Evolutionary conservation across 2,329 filamentous ascomycete species (phyloP).

Genomic region (Pseudogymnoascus sp.): DNA sequence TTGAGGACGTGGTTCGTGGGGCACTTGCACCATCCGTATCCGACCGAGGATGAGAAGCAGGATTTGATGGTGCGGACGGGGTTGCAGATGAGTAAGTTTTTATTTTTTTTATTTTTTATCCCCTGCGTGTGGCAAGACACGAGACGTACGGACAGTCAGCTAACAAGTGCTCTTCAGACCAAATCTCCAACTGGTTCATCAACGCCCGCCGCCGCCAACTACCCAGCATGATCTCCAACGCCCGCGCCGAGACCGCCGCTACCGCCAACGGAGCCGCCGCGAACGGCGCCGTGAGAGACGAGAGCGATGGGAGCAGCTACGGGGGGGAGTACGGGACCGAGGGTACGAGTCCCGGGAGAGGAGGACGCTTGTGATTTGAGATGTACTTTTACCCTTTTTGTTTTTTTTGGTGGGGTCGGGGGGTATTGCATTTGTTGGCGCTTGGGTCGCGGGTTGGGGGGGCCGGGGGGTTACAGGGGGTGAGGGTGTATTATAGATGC

Average conservation of each 20-base stretch:
- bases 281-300: constrained; percentile 18
- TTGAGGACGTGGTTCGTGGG: constrained; percentile 70
- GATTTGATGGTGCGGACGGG: constrained; percentile 68
- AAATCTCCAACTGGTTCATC: constrained; percentile 77
- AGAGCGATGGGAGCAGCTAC: constrained; percentile 17
- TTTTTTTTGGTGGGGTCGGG: too few relatives aligned
- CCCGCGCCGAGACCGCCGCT: constrained; percentile 42
- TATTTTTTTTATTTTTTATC: too few relatives aligned
- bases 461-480: too few relatives aligned
- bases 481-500: background rate
- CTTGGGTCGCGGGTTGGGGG: background rate
- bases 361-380: background rate
- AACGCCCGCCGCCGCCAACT: constrained; percentile 62
- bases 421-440: background rate
- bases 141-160: too few relatives aligned
- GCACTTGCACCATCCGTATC: constrained; percentile 76
- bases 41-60: constrained; percentile 81
- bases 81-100: constrained; percentile 66
- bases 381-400: background rate
- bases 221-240: constrained; percentile 50
- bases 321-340: background rate
- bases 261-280: constrained; percentile 25
- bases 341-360: background rate
- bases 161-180: constrained; percentile 36
- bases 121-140: too few relatives aligned